A percentile compares a stretch with the other conserved stretches of the same genome.
phyloP scores from a whole-genome alignment of 2,329 filamentous ascomycete genomes.

The Neonectria punicea region DNA sequence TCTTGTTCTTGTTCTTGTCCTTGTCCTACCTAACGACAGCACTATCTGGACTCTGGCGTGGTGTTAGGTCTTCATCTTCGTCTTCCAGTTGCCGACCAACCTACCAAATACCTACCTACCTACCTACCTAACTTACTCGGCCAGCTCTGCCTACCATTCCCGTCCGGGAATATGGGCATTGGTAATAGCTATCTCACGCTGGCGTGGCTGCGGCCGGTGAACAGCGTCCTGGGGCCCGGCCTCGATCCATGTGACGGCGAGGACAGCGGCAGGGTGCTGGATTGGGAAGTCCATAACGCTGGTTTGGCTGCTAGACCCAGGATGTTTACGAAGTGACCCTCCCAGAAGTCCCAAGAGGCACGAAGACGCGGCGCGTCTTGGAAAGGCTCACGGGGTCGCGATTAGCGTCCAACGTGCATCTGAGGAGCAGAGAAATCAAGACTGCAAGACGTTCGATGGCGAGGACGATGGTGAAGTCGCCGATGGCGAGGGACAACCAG shows the following conservation, averaged over 20 bases:
- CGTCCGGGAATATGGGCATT: slow-evolving; percentile 30
- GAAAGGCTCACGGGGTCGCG: slow-evolving; percentile 40
- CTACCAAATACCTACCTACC: not conserved
- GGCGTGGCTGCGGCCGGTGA: slow-evolving; percentile 43
- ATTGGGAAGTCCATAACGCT: slow-evolving; percentile 43
- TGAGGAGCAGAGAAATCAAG: slow-evolving; percentile 13
- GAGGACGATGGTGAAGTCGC: slow-evolving; percentile 9
- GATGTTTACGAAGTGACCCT: slow-evolving; percentile 28
- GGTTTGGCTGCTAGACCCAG: slow-evolving; percentile 31
- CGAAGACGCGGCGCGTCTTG: slow-evolving; percentile 36
- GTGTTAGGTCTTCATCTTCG: not conserved
- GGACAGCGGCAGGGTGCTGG: slow-evolving; percentile 39
- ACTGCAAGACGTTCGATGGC: slow-evolving; percentile 9
- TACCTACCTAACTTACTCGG: not conserved
- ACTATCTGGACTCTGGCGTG: slow-evolving; percentile 20
- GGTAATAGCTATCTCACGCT: slow-evolving; percentile 36
- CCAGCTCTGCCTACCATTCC: not conserved
- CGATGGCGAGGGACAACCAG: not conserved
- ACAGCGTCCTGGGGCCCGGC: slow-evolving; percentile 31
- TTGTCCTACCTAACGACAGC: slow-evolving; percentile 26
- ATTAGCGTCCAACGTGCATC: slow-evolving; percentile 38
- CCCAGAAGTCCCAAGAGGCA: slow-evolving; percentile 14
- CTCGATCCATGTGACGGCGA: slow-evolving; percentile 42
- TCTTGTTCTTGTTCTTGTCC: slow-evolving; percentile 30
- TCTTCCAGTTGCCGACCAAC: not conserved